Conservation (phyloP, 495 filamentous ascomycete genomes). For the Aspergillus saccharolyticus region DNA sequence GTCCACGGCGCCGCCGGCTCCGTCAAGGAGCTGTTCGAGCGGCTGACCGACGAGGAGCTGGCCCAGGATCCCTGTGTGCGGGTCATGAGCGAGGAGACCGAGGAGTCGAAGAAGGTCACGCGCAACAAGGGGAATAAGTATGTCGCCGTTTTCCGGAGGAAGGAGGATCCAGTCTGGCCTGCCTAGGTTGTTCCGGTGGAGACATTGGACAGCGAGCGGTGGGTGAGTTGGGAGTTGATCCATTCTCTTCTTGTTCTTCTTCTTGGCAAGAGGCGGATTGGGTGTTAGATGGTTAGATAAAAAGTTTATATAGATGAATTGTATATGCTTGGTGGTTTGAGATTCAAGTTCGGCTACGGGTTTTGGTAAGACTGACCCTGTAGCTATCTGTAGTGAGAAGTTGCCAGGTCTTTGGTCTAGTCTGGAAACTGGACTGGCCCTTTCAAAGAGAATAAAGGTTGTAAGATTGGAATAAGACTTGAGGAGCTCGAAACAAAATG, state of each 20-base stretch:
- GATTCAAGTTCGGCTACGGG: no score
- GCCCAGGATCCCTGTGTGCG: slow-evolving; percentile 69
- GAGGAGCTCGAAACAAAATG: neutral
- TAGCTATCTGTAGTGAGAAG: no score
- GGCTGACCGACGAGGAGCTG: slow-evolving; percentile 57
- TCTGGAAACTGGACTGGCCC: no score
- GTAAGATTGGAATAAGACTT: neutral
- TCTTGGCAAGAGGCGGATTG: no score
- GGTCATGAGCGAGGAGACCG: slow-evolving; percentile 81
- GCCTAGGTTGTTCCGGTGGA: slow-evolving; percentile 9
- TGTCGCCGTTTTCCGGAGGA: slow-evolving; percentile 76
- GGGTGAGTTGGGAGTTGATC: no score
- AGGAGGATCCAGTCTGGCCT: slow-evolving; percentile 73
- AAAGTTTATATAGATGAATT: slow-evolving; percentile 1
- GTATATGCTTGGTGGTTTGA: neutral
- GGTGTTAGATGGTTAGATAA: neutral
- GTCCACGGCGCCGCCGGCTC: slow-evolving; percentile 21
- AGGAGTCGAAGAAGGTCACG: slow-evolving; percentile 96
- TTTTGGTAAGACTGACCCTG: no score
- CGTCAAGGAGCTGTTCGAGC: slow-evolving; percentile 48
- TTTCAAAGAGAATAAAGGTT: no score
- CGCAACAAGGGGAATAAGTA: slow-evolving; percentile 85
- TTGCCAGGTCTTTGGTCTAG: no score
- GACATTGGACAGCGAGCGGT: no score
- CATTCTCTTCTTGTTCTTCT: no score